Evolutionary conservation across 306 rosid genomes (phyloP).

Genomic region (apple (Malus domestica)): DNA sequence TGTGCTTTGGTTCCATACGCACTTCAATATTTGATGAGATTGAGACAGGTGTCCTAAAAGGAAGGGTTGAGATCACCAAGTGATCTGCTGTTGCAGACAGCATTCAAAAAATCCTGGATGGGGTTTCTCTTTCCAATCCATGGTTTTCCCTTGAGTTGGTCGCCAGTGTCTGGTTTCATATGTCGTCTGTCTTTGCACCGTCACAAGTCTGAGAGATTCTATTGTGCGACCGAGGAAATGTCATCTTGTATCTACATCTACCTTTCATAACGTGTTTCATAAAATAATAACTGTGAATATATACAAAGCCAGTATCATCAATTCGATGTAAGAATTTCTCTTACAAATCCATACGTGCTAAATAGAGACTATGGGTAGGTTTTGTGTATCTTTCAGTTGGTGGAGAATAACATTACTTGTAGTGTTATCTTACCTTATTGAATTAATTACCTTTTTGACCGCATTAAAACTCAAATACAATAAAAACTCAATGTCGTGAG

Average conservation of each 20-base stretch:
- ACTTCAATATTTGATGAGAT: background rate
- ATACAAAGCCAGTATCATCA: too few relatives aligned
- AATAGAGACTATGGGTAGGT: too few relatives aligned
- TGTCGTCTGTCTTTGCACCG: background rate
- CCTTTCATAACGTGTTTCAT: too few relatives aligned
- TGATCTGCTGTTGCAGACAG: background rate
- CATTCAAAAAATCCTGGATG: background rate
- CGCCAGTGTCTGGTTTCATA: background rate
- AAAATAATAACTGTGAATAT: too few relatives aligned
- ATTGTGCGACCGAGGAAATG: too few relatives aligned
- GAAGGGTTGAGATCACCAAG: background rate
- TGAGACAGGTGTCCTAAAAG: conserved; percentile 1
- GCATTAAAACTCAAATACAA: too few relatives aligned
- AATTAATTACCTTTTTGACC: background rate
- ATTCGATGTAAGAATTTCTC: too few relatives aligned
- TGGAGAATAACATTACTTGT: background rate
- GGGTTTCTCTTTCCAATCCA: background rate
- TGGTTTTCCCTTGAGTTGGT: conserved; percentile 12
- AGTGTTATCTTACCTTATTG: background rate
- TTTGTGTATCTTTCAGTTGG: too few relatives aligned
- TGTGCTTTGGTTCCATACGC: background rate
- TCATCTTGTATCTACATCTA: too few relatives aligned
- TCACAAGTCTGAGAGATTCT: background rate
- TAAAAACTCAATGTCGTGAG: fast-evolving
- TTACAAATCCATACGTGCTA: too few relatives aligned